These are phyloP conservation scores for Mycosphaerella sp. DNA, from an alignment of 2,329 filamentous ascomycete species.

Conservation along the genomic window DNA sequence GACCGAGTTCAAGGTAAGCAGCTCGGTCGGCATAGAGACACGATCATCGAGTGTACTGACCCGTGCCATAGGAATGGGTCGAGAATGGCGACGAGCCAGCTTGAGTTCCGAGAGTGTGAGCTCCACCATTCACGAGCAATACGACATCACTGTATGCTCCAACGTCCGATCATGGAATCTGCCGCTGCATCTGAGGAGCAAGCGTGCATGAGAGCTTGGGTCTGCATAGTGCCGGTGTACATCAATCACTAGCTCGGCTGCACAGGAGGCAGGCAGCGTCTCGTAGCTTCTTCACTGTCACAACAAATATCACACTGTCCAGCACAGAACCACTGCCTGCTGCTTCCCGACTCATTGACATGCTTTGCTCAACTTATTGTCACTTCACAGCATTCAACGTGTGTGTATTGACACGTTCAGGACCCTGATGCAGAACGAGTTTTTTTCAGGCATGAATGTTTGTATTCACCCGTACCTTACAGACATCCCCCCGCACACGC, in stretches of 20 bases:
- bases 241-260: slow-evolving; percentile 1
- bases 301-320: background rate
- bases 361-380: too few species aligned
- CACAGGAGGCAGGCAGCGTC: background rate
- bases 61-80: slow-evolving; percentile 2
- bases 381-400: too few species aligned
- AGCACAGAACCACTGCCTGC: too few species aligned
- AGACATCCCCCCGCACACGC: too few species aligned
- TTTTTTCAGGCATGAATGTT: too few species aligned
- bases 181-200: background rate
- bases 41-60: background rate
- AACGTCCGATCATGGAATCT: background rate
- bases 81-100: background rate
- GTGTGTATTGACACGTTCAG: too few species aligned
- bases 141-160: background rate
- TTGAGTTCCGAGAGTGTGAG: background rate
- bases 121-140: background rate
- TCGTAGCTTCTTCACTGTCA: background rate
- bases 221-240: slow-evolving; percentile 7
- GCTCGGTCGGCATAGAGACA: too few species aligned
- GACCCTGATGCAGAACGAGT: too few species aligned
- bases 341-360: too few species aligned
- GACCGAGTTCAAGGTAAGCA: slow-evolving; percentile 14
- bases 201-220: slow-evolving; percentile 1
- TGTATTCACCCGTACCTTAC: too few species aligned